Evolutionary conservation across 2,329 filamentous ascomycete genomes (phyloP), one percentile per base, ranked within the genome.

Genomic region (Alternaria alternata): DNA sequence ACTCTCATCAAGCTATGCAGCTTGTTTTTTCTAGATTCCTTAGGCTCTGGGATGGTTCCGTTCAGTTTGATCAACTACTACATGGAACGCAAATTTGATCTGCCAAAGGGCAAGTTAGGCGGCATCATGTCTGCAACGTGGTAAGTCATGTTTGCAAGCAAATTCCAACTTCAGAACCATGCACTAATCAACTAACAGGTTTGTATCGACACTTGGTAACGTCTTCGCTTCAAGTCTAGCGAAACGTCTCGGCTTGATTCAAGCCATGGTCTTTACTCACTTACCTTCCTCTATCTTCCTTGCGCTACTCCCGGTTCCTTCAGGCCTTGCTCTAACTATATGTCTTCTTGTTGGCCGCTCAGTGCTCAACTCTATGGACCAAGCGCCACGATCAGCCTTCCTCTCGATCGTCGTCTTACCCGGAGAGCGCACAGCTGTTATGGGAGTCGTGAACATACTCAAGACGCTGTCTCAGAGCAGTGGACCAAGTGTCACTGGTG

Each of bases 11-110:
- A 87, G 51, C 81, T 94, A 0, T 90, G 88, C 70, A 76, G 90
- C 7, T 80, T 94, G 1, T 90, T 93, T 67, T 85, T 84, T 1
- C 70, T 93, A 6, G 91, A 93, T 73, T 86, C 88, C 0, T 85
- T 93, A 57, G 90, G 89, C 1, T 89, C 88, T 1, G 91, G 91
- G 2, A 84, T 94, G 73, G 89, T 88, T 4, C 86, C 77, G 16
- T 79, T 77, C 67, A 77, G 78, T 9, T 56, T 76, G 8, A 67
- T 80, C 32, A 84, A 87, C 64, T 87, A 83, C 57, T 87, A 86
- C 72, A 86, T 85, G 74, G 83, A 88, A 67, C 82, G 83, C 46
- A 87, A 87, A 62, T 88, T 88, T 65, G 68, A 79, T 34, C 77
- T 87, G 4, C 78, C 82, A 3, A 83, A 86, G 66, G 81, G 82